Conservation (phyloP, 352 stramenopile genomes). For the Phytophthora fragariae region DNA sequence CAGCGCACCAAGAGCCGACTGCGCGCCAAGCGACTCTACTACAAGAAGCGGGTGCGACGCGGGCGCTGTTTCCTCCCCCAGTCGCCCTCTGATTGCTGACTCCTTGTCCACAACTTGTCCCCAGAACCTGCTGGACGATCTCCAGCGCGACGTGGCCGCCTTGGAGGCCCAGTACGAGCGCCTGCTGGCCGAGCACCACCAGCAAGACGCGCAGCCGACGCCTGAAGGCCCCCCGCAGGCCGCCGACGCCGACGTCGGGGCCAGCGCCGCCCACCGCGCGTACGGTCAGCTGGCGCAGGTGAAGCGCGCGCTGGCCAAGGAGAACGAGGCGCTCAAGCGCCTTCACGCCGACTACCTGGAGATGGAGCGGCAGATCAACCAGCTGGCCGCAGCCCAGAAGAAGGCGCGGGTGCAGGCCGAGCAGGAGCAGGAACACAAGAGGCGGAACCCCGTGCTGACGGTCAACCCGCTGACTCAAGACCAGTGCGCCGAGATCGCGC, state of each 20-base stretch:
- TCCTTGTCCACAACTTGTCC: not conserved
- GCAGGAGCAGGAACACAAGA: slow-evolving; percentile 55
- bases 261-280: slow-evolving; percentile 28
- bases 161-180: slow-evolving; percentile 57
- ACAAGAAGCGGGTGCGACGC: slow-evolving; percentile 70
- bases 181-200: slow-evolving; percentile 43
- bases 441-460: slow-evolving; percentile 49
- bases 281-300: slow-evolving; percentile 67
- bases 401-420: slow-evolving; percentile 42
- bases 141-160: slow-evolving; percentile 51
- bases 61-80: not conserved
- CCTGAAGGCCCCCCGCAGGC: not conserved
- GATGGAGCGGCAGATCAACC: slow-evolving; percentile 60
- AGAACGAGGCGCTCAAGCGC: slow-evolving; percentile 63
- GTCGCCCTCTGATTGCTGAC: slow-evolving; percentile 7
- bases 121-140: slow-evolving; percentile 67
- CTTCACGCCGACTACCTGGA: slow-evolving; percentile 50
- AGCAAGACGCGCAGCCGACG: slow-evolving; percentile 42
- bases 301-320: slow-evolving; percentile 52
- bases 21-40: slow-evolving; percentile 78
- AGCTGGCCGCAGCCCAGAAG: slow-evolving; percentile 46
- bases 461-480: slow-evolving; percentile 50
- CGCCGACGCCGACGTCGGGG: not conserved
- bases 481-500: slow-evolving; percentile 59
- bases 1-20: slow-evolving; percentile 65